Conservation (phyloP, 2,329 filamentous ascomycete genomes). For the Pyricularia pennisetigena region DNA sequence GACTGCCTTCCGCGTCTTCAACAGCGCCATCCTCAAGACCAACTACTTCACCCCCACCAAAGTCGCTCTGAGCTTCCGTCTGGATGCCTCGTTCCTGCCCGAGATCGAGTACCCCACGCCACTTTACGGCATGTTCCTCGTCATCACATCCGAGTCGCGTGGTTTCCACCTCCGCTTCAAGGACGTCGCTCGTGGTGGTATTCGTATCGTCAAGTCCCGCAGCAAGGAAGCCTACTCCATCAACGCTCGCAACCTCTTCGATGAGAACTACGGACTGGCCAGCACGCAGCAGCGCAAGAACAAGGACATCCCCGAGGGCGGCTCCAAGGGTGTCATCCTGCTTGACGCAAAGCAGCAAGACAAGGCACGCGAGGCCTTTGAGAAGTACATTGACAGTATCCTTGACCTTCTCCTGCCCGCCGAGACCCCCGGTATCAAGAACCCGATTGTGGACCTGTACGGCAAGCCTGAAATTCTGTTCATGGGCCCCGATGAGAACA, state of each 20-base stretch:
- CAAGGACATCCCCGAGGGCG: conserved; percentile 98
- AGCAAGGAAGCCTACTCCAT: conserved; percentile 94
- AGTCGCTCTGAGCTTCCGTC: conserved; percentile 91
- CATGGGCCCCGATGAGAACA: conserved; percentile 99
- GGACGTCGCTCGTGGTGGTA: conserved; percentile 92
- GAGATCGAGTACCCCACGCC: conserved; percentile 86
- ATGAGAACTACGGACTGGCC: conserved; percentile 97
- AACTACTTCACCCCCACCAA: conserved; percentile 98
- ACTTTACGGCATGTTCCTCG: conserved; percentile 96
- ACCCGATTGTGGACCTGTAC: conserved; percentile 92
- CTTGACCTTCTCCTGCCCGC: conserved; percentile 87
- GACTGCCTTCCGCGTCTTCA: conserved; percentile 94
- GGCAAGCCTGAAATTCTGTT: conserved; percentile 95
- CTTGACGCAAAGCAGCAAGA: conserved; percentile 92
- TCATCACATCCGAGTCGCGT: conserved; percentile 92
- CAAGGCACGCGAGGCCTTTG: conserved; percentile 83
- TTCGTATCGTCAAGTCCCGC: conserved; percentile 96
- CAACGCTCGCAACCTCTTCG: conserved; percentile 92
- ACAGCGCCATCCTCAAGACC: conserved; percentile 86
- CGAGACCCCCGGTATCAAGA: conserved; percentile 92
- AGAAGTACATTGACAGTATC: conserved; percentile 99
- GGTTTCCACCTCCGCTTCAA: conserved; percentile 97
- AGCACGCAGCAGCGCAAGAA: conserved; percentile 99
- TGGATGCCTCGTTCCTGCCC: conserved; percentile 83
- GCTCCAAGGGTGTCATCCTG: conserved; percentile 94